These are phyloP conservation scores for Chaetomium fimeti DNA, from an alignment of 495 filamentous ascomycete genomes.

Conservation along the genomic window DNA sequence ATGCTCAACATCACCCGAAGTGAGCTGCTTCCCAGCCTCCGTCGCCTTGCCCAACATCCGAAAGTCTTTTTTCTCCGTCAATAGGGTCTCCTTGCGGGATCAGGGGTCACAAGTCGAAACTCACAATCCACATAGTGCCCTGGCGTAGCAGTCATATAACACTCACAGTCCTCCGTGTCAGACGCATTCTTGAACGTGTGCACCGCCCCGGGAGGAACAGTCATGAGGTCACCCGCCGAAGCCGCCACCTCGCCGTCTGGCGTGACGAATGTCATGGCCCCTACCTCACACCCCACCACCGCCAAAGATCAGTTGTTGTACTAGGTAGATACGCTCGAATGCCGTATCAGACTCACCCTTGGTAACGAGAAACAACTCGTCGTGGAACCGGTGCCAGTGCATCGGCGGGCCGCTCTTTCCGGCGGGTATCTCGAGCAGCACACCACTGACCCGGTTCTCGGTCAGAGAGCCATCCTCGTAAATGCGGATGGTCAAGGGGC, in stretches of 20 bases:
- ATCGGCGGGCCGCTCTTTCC: slow-evolving; percentile 47
- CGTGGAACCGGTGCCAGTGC: slow-evolving; percentile 50
- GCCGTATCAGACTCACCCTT: slow-evolving; percentile 34
- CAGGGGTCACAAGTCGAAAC: neutral
- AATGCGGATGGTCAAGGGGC: slow-evolving; percentile 35
- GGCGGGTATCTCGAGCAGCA: slow-evolving; percentile 49
- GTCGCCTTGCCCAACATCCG: slow-evolving; percentile 37
- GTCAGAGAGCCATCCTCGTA: slow-evolving; percentile 38
- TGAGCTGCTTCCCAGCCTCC: slow-evolving; percentile 26
- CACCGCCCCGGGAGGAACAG: slow-evolving; percentile 50
- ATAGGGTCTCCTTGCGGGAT: neutral
- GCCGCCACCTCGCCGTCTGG: slow-evolving; percentile 49
- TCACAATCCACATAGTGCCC: slow-evolving; percentile 37
- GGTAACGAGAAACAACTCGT: slow-evolving; percentile 56
- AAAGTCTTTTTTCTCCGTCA: slow-evolving; percentile 30
- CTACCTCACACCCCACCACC: slow-evolving; percentile 10
- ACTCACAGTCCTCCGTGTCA: slow-evolving; percentile 50
- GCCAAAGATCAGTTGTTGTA: too few relatives aligned
- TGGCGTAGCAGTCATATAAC: slow-evolving; percentile 58
- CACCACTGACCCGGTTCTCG: slow-evolving; percentile 50
- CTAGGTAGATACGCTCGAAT: neutral
- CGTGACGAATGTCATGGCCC: slow-evolving; percentile 38
- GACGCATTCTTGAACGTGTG: slow-evolving; percentile 57
- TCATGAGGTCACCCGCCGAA: slow-evolving; percentile 50
- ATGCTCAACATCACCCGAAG: slow-evolving; percentile 26